phyloP scores from a whole-genome alignment of 1,284 basidiomycete genomes.

The Filobasidium uniguttulatum region DNA sequence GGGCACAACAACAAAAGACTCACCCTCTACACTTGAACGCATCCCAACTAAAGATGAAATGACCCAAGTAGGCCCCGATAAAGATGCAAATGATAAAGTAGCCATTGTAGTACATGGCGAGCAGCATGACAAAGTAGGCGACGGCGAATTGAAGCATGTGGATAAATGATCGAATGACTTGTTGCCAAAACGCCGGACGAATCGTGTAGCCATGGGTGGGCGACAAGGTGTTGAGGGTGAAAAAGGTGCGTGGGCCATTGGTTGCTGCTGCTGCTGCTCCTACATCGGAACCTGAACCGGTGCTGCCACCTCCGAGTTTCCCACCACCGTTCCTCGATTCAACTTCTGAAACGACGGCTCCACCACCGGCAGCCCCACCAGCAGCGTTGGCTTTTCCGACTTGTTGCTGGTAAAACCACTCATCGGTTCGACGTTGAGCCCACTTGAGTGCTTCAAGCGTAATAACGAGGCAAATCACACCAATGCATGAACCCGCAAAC shows the following conservation, averaged over 20 bases:
- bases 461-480: slow-evolving; percentile 36
- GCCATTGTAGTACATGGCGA: slow-evolving; percentile 39
- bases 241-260: too few species aligned
- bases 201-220: too few species aligned
- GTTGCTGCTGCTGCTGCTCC: too few species aligned
- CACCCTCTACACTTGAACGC: slow-evolving; percentile 12
- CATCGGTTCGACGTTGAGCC: slow-evolving; percentile 35
- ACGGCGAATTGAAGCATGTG: slow-evolving; percentile 35
- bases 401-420: too few species aligned
- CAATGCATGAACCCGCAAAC: slow-evolving; percentile 36
- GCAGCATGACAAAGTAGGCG: slow-evolving; percentile 34
- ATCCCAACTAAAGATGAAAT: slow-evolving; percentile 28
- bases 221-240: too few species aligned
- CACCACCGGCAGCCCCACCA: background rate
- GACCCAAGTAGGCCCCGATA: slow-evolving; percentile 29
- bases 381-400: too few species aligned
- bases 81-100: slow-evolving; percentile 35
- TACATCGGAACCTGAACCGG: too few species aligned
- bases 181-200: too few species aligned
- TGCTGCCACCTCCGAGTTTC: too few species aligned
- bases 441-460: slow-evolving; percentile 34
- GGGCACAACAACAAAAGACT: background rate
- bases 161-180: slow-evolving; percentile 28
- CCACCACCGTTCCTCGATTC: background rate
- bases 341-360: background rate